Evolutionary conservation across 2,329 filamentous ascomycete genomes (phyloP), one percentile per base, ranked within the genome.

Genomic region (Stylonectria norvegica): DNA sequence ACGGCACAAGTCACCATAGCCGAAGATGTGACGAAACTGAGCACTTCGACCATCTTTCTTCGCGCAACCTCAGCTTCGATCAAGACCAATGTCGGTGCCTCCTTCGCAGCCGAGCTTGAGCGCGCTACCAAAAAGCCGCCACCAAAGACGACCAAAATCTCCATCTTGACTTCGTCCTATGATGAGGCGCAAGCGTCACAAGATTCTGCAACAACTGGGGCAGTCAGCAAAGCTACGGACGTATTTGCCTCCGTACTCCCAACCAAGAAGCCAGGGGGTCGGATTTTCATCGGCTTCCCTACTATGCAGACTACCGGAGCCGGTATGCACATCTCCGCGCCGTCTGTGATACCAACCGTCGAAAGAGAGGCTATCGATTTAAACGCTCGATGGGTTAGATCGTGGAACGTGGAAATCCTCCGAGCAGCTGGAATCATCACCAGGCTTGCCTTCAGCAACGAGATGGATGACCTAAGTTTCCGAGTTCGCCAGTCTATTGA

Each of bases 61-160:
- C 79, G 89, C 34, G 86, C 95, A 15, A 95, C 86, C 33, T 90
- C 89, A 7, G 90, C 91, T 20, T 78, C 79, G 32, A 82, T 97
- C 20, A 78, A 81, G 53, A 95, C 90, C 1, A 86, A 78, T 33
- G 82, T 96, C 1, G 72, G 78, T 15, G 68, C 77, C 20, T 79
- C 74, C 27, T 89, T 97, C 55, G 82, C 89, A 3, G 76, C 83
- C 2, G 94, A 98, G 61, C 77, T 98, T 9, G 89, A 97, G 67
- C 81, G 94, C 46, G 93, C 94, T 12, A 98, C 94, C 1, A 96
- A 97, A 67, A 98, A 98, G 59, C 88, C 90, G 3, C 93, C 94
- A 1, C 93, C 93, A 1, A 95, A 89, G 60, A 78, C 77, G 9
- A 94, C 93, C 0, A 87, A 82, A 36, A 78, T 98, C 18, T 85